Conservation (phyloP, 1,284 basidiomycete species). For the Microbotryum silenes-acaulis region DNA sequence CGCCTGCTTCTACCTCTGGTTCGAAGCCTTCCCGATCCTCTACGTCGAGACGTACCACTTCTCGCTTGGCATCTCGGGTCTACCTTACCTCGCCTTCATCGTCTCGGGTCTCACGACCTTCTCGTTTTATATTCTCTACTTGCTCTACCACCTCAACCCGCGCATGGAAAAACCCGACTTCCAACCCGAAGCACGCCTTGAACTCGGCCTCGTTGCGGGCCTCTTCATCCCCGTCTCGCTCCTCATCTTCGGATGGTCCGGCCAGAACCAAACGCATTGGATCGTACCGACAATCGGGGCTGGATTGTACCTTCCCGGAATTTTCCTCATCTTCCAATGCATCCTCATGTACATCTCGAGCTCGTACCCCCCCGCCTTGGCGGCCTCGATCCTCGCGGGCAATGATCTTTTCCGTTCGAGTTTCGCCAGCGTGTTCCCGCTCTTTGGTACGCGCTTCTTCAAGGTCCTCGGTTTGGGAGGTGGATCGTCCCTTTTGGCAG, state of each 20-base stretch:
- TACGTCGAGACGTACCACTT: slow-evolving; percentile 30
- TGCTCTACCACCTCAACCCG: slow-evolving; percentile 13
- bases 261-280: slow-evolving; percentile 10
- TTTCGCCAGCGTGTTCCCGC: slow-evolving; percentile 26
- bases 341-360: slow-evolving; percentile 12
- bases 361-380: slow-evolving; percentile 6
- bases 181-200: slow-evolving; percentile 20
- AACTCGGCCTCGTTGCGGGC: slow-evolving; percentile 17
- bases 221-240: slow-evolving; percentile 19
- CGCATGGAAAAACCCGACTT: slow-evolving; percentile 8
- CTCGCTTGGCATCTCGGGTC: slow-evolving; percentile 10
- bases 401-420: slow-evolving; percentile 29
- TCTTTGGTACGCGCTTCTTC: slow-evolving; percentile 37
- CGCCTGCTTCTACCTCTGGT: slow-evolving; percentile 3
- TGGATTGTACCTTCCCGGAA: slow-evolving; percentile 17
- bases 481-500: slow-evolving; percentile 36
- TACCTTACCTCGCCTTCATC: slow-evolving; percentile 22
- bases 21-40: slow-evolving; percentile 30
- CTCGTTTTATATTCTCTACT: slow-evolving; percentile 23
- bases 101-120: slow-evolving; percentile 15
- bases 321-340: slow-evolving; percentile 19
- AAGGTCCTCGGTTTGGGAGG: slow-evolving; percentile 34
- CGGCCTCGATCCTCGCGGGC: slow-evolving; percentile 29
- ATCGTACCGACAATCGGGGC: slow-evolving; percentile 26
- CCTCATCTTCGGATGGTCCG: slow-evolving; percentile 28